phyloP scores from a whole-genome alignment of 2,329 filamentous ascomycete genomes.

The Monosporascus ibericus region DNA sequence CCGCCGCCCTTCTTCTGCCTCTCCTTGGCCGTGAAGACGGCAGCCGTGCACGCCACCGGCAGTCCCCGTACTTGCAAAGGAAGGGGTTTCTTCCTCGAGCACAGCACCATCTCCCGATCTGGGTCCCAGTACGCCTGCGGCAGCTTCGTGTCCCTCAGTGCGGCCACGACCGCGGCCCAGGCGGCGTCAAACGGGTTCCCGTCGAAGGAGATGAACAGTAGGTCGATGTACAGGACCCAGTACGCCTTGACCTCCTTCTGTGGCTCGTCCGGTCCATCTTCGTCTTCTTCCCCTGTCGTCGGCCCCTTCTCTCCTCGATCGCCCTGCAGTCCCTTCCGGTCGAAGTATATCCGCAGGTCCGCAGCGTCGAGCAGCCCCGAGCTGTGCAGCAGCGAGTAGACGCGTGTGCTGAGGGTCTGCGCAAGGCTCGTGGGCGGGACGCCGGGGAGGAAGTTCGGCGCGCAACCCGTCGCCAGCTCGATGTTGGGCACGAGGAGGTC shows the following conservation, averaged over 20 bases:
- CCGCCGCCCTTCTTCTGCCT: slow-evolving; percentile 37
- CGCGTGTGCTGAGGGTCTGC: slow-evolving; percentile 76
- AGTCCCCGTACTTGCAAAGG: slow-evolving; percentile 56
- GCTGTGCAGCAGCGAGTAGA: slow-evolving; percentile 70
- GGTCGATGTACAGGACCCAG: slow-evolving; percentile 91
- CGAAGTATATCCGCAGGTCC: slow-evolving; percentile 65
- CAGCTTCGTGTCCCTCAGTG: slow-evolving; percentile 69
- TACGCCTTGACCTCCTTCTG: slow-evolving; percentile 64
- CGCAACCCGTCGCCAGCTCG: slow-evolving; percentile 84
- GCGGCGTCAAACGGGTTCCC: slow-evolving; percentile 89
- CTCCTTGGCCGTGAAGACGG: slow-evolving; percentile 66
- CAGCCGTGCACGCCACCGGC: slow-evolving; percentile 72
- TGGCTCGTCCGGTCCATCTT: slow-evolving; percentile 7
- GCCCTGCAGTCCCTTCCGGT: slow-evolving; percentile 28
- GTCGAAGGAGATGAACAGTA: slow-evolving; percentile 90
- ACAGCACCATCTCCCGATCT: slow-evolving; percentile 74
- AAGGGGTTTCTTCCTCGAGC: slow-evolving; percentile 52
- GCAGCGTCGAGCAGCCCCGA: slow-evolving; percentile 59
- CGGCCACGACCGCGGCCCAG: slow-evolving; percentile 78
- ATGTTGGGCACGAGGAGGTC: slow-evolving; percentile 89
- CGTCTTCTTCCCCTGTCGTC: slow-evolving; percentile 17
- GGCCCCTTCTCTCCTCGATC: slow-evolving; percentile 27
- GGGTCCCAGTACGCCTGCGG: slow-evolving; percentile 78
- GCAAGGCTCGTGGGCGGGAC: slow-evolving; percentile 73
- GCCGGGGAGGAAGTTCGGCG: slow-evolving; percentile 78